Evolutionary conservation across 306 rosid species (phyloP).

Genomic region (Cucumis cinereus): DNA sequence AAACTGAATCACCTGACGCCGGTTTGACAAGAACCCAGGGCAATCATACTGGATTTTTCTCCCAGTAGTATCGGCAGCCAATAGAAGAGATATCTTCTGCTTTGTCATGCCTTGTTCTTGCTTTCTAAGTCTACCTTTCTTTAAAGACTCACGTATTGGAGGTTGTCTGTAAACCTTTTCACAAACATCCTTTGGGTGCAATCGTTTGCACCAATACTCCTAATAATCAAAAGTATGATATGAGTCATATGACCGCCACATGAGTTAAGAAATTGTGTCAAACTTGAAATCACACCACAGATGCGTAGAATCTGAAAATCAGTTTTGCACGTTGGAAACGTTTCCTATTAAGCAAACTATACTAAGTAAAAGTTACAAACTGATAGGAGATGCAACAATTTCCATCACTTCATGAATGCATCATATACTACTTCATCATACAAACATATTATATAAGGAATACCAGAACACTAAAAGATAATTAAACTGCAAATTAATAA

Average conservation of each 20-base stretch:
- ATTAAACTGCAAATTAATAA: neutral
- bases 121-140: constrained; percentile 67
- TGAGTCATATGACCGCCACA: neutral
- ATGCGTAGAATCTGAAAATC: neutral
- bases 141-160: constrained; percentile 72
- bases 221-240: constrained; percentile 14
- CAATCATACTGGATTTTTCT: constrained; percentile 86
- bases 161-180: constrained; percentile 95
- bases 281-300: neutral
- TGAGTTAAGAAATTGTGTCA: neutral
- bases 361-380: neutral
- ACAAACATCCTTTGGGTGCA: constrained; percentile 92
- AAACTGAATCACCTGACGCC: constrained; percentile 62
- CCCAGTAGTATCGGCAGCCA: constrained; percentile 79
- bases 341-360: neutral
- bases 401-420: neutral
- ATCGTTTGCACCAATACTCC: constrained; percentile 95
- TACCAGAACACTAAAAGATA: neutral
- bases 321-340: neutral
- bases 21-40: constrained; percentile 78
- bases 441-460: neutral
- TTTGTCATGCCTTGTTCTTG: constrained; percentile 61
- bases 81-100: constrained; percentile 63
- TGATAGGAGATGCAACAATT: neutral
- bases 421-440: neutral